Evolutionary conservation across 176 grass and related monocot genomes (phyloP).

Genomic region (Aegilops tauschii): DNA sequence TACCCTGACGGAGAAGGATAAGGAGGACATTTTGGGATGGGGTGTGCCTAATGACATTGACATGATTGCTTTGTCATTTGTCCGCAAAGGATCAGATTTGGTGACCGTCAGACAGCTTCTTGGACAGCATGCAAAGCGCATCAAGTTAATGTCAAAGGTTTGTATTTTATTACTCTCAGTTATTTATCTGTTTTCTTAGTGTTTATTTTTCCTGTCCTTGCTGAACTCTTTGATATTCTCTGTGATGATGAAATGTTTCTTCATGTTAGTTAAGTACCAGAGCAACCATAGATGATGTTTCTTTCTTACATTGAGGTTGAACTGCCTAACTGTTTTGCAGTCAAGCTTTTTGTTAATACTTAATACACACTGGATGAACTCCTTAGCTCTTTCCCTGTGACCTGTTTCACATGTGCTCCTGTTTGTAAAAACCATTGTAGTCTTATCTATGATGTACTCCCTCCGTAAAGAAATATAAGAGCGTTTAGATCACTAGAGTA

Average conservation of each 20-base stretch:
- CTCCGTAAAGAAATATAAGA: no score
- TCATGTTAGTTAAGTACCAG: not conserved
- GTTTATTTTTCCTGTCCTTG: not conserved
- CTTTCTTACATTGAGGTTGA: not conserved
- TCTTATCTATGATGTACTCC: not conserved
- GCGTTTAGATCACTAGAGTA: no score
- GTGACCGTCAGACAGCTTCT: slow-evolving; percentile 73
- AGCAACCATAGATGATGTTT: not conserved
- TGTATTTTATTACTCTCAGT: not conserved
- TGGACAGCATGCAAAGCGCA: slow-evolving; percentile 68
- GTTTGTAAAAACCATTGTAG: not conserved
- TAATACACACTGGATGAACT: not conserved
- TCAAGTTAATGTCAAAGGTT: slow-evolving; percentile 97
- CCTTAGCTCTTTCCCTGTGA: not conserved
- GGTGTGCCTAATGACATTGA: slow-evolving; percentile 89
- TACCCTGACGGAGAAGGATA: slow-evolving; percentile 84
- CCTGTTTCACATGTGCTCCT: not conserved
- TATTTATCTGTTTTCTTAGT: not conserved
- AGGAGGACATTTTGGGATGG: slow-evolving; percentile 85
- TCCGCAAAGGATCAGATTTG: slow-evolving; percentile 93
- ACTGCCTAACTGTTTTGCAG: not conserved
- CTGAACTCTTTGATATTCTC: not conserved
- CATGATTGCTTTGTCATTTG: slow-evolving; percentile 88
- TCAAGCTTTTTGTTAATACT: not conserved
- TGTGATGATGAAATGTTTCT: not conserved